Percentiles rank a stretch among this genome's conserved stretches.
Conservation (phyloP, 1,139 yeast species). For the Debaryomycetaceae sp. region DNA sequence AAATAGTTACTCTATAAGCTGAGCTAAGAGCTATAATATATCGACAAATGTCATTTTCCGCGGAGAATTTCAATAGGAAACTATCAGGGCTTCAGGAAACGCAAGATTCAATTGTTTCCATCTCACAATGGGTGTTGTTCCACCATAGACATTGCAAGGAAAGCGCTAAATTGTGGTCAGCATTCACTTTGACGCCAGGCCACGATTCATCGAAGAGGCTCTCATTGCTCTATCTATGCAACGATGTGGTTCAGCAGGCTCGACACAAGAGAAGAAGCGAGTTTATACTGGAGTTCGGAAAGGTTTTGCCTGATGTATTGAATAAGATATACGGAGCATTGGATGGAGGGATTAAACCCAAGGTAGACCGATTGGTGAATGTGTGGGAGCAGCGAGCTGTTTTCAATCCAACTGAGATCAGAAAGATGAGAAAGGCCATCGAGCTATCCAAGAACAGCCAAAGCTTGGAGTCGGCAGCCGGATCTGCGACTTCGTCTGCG, state of each 20-base stretch:
- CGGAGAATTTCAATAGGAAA: slow-evolving; percentile 53
- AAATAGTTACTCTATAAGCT: background rate
- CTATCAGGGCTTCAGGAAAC: slow-evolving; percentile 66
- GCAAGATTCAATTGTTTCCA: slow-evolving; percentile 77
- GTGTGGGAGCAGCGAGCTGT: slow-evolving; percentile 76
- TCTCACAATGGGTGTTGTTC: slow-evolving; percentile 82
- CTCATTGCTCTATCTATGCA: slow-evolving; percentile 67
- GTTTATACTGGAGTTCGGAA: slow-evolving; percentile 56
- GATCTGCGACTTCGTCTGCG: slow-evolving; percentile 4
- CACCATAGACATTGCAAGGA: slow-evolving; percentile 65
- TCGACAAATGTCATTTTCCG: slow-evolving; percentile 55
- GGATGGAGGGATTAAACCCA: slow-evolving; percentile 44
- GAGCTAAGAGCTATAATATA: background rate
- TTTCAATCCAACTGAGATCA: slow-evolving; percentile 44
- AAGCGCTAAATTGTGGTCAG: slow-evolving; percentile 62
- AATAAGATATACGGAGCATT: slow-evolving; percentile 27
- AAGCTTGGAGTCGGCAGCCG: slow-evolving; percentile 3
- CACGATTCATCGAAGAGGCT: slow-evolving; percentile 48
- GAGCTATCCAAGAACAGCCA: slow-evolving; percentile 15
- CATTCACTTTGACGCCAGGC: slow-evolving; percentile 27
- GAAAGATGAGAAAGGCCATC: slow-evolving; percentile 37
- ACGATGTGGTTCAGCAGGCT: slow-evolving; percentile 83
- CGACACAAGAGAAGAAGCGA: slow-evolving; percentile 61
- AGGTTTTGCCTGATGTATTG: slow-evolving; percentile 40
- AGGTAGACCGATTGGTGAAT: slow-evolving; percentile 58